Percentiles rank a stretch among this genome's conserved stretches.
These are phyloP conservation scores for Amanita jacksonii DNA, from an alignment of 768 basidiomycete species.

Conservation along the genomic window DNA sequence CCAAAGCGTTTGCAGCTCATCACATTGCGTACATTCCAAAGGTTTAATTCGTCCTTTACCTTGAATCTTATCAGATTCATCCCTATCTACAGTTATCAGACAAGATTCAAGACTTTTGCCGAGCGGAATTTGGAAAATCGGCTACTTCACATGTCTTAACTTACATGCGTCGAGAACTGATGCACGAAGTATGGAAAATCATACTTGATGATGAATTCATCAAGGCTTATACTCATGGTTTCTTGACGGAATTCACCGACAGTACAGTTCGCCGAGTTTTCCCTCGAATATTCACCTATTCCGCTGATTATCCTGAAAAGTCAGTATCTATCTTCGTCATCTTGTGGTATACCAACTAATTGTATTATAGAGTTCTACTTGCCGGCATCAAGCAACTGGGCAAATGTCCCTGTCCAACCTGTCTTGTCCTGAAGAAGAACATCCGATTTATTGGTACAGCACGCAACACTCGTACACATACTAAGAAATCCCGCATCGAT, in stretches of 20 bases:
- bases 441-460: conserved; percentile 20
- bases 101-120: conserved; percentile 14
- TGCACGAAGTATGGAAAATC: conserved; percentile 23
- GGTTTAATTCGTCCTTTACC: conserved; percentile 13
- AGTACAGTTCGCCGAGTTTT: conserved; percentile 21
- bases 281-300: conserved; percentile 25
- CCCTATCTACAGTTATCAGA: conserved; percentile 19
- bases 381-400: conserved; percentile 26
- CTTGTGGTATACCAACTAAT: neutral
- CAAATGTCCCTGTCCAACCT: conserved; percentile 25
- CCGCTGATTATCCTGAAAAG: conserved; percentile 33
- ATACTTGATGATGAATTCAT: conserved; percentile 26
- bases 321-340: conserved; percentile 11
- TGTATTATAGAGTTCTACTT: conserved; percentile 16
- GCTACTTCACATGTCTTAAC: conserved; percentile 2
- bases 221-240: conserved; percentile 23
- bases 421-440: conserved; percentile 18
- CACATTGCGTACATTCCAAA: conserved; percentile 35
- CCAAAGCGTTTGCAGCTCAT: conserved; percentile 22
- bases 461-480: conserved; percentile 12
- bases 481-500: conserved; percentile 8
- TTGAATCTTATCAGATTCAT: neutral
- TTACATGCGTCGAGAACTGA: conserved; percentile 24
- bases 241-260: conserved; percentile 21
- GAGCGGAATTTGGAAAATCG: neutral